Evolutionary conservation across 2,329 filamentous ascomycete species (phyloP), one percentile per base, ranked within the genome.

Genomic region (Trichoderma sp.): DNA sequence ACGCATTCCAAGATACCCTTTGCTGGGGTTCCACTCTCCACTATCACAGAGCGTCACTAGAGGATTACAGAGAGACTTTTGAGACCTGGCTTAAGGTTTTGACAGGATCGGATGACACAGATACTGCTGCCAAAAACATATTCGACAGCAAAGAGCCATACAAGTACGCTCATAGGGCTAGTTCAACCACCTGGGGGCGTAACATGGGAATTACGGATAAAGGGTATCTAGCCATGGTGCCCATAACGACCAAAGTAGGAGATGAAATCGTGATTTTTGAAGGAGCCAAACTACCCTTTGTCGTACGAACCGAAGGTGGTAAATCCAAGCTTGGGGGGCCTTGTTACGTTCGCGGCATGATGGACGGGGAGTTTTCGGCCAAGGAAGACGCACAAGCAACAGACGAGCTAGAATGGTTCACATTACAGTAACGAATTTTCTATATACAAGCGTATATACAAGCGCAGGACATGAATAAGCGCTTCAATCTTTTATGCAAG

Each of bases 351-450:
- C 43, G 43, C 18, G 43, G 43, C 7, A 51, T 51, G 43, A 51
- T 51, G 43, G n/a, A 51, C 3, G 58, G 67, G 28, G 67, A 64
- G 24, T 14, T 47, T 53, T 24, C 28, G 21, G 28, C n/a, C 8
- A 11, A 70, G 6, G 57, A 21, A 12, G 34, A 36, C 36, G 9
- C 43, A 36, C n/a, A 56, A 36, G 56, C 21, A 4, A 28, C 28
- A n/a, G 57, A 63, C 26, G 36, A 56, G n/a, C 21, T 70, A 9
- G 58, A 70, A 60, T 70, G 67, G 67, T 64, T 70, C 21, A 47
- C 39, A 12, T 28, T 70, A 58, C 30, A 9, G 43, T 51, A 14
- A 66, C 18, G 2, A 28, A 11, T 57, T 12, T 51, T 53, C 11
- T 24, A 53, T 53, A 53, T 53, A 53, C 47, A 24, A 14, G n/a